Conservation (phyloP, 305 asterid species). For the Plantago lanceolata region DNA sequence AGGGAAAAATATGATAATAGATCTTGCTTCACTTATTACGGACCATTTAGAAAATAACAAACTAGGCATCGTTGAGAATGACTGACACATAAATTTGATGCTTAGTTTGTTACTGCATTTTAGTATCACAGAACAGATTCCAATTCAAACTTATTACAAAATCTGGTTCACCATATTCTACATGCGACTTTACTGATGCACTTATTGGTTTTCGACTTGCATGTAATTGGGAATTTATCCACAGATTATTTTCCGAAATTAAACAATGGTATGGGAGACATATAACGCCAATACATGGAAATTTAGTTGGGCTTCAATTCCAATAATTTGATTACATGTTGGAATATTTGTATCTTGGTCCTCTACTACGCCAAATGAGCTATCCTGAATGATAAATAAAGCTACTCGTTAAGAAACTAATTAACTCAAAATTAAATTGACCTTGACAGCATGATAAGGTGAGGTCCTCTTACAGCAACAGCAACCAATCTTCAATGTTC, state of each 20-base stretch:
- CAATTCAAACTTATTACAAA: background rate
- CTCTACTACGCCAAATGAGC: background rate
- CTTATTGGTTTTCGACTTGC: background rate
- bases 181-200: background rate
- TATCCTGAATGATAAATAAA: slow-evolving; percentile 2
- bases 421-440: slow-evolving; percentile 24
- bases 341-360: background rate
- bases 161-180: background rate
- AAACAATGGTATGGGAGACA: background rate
- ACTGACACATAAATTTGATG: background rate
- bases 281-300: background rate
- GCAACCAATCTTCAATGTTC: slow-evolving; percentile 54
- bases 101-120: background rate
- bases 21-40: background rate
- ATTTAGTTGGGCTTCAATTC: background rate
- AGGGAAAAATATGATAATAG: background rate
- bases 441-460: slow-evolving; percentile 86
- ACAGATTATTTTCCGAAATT: background rate
- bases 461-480: slow-evolving; percentile 72
- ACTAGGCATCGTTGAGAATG: background rate
- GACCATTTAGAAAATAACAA: background rate
- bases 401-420: slow-evolving; percentile 13
- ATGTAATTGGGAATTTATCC: background rate
- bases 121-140: background rate
- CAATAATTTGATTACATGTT: background rate